Conservation (phyloP, 495 filamentous ascomycete species). For the Diplogelasinospora grovesii region DNA sequence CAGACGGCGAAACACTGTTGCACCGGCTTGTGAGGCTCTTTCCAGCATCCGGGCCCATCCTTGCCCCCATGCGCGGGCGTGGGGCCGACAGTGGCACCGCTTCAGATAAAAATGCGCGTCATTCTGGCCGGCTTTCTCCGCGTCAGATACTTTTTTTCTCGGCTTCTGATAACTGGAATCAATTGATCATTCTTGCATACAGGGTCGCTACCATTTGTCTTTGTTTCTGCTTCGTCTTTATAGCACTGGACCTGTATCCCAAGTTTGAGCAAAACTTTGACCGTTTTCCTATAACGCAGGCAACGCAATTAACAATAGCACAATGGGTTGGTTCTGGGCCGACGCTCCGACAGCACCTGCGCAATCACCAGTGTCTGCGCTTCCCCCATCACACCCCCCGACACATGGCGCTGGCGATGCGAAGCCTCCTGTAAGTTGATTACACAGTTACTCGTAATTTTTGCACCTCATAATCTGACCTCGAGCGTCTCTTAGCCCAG, state of each 20-base stretch:
- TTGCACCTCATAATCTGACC: slow-evolving; percentile 18
- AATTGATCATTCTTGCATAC: not conserved
- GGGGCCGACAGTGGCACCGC: no score
- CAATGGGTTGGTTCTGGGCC: slow-evolving; percentile 99
- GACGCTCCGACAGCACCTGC: slow-evolving; percentile 52
- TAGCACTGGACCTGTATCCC: no score
- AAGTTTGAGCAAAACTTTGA: no score
- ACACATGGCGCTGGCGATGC: slow-evolving; percentile 39
- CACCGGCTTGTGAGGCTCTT: no score
- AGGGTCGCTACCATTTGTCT: no score
- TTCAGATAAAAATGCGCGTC: slow-evolving; percentile 13
- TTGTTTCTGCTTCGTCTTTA: no score
- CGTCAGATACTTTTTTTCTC: slow-evolving; percentile 16
- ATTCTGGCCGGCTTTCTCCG: slow-evolving; percentile 5
- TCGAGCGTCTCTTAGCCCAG: slow-evolving; percentile 49
- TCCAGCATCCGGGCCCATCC: no score
- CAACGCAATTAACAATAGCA: no score
- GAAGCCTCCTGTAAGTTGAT: slow-evolving; percentile 59
- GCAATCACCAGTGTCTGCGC: slow-evolving; percentile 24
- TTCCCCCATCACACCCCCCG: slow-evolving; percentile 17
- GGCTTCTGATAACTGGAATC: slow-evolving; percentile 1
- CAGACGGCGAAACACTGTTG: no score
- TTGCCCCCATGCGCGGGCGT: no score
- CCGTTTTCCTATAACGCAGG: no score
- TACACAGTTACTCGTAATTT: not conserved